A percentile compares a stretch with the other conserved stretches of the same genome.
Conservation (phyloP, 768 basidiomycete species). For the Hygrophoropsis aurantiaca region DNA sequence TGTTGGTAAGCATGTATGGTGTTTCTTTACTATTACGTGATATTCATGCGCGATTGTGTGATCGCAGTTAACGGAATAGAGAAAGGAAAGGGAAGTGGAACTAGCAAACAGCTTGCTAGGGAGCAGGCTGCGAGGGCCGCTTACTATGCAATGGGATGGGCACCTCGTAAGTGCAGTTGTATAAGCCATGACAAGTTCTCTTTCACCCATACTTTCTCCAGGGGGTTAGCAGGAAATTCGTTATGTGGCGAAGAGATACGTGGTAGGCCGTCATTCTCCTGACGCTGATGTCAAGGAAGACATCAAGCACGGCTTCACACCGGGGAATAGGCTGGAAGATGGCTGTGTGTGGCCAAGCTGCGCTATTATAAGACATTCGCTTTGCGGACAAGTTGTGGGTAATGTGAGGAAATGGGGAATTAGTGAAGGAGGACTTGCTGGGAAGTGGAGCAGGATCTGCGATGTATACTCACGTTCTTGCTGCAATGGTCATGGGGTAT, state of each 20-base stretch:
- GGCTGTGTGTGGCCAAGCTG: constrained; percentile 9
- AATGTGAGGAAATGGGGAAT: constrained; percentile 1
- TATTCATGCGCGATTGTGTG: constrained; percentile 2
- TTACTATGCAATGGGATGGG: constrained; percentile 77
- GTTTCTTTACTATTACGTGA: neutral
- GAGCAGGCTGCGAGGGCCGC: constrained; percentile 75
- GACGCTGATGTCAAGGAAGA: constrained; percentile 8
- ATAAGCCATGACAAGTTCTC: too few relatives aligned
- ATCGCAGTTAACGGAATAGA: constrained; percentile 59
- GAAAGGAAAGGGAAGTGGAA: constrained; percentile 65
- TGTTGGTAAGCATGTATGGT: constrained; percentile 50
- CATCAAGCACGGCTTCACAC: constrained; percentile 6
- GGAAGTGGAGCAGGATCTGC: too few relatives aligned
- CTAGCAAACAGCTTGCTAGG: constrained; percentile 74
- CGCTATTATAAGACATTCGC: constrained; percentile 15
- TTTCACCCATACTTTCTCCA: neutral
- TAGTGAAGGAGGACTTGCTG: too few relatives aligned
- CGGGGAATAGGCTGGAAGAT: constrained; percentile 9
- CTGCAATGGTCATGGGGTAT: too few relatives aligned
- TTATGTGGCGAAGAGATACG: too few relatives aligned
- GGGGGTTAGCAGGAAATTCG: too few relatives aligned
- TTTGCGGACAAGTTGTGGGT: constrained; percentile 13
- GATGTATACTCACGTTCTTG: too few relatives aligned
- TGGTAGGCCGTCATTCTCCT: too few relatives aligned
- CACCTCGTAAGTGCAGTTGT: constrained; percentile 33